Percentiles rank a stretch among this genome's conserved stretches.
phyloP scores from a whole-genome alignment of 2,329 filamentous ascomycete species.

The Nigrospora osmanthi region DNA sequence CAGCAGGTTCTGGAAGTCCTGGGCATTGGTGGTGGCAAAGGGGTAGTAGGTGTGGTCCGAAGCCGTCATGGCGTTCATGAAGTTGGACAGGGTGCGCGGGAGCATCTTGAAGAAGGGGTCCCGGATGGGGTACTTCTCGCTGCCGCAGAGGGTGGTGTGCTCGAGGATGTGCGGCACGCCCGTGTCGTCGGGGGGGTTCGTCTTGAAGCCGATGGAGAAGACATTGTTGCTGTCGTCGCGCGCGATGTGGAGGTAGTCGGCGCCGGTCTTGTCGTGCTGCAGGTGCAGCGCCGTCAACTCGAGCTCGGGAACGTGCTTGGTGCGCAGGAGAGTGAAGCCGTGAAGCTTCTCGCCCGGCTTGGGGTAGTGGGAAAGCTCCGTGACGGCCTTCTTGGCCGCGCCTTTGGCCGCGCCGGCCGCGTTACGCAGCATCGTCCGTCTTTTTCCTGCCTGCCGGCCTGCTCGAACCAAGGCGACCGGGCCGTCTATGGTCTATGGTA shows the following conservation, averaged over 20 bases:
- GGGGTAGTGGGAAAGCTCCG: constrained; percentile 68
- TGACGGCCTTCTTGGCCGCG: constrained; percentile 56
- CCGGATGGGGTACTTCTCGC: constrained; percentile 94
- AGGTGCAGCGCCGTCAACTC: constrained; percentile 87
- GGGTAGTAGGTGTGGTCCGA: constrained; percentile 96
- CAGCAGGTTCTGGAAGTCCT: constrained; percentile 94
- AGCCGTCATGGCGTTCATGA: constrained; percentile 98
- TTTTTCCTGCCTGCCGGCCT: neutral
- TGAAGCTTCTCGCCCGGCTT: constrained; percentile 79
- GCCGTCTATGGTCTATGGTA: too few relatives aligned
- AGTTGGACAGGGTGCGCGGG: constrained; percentile 94
- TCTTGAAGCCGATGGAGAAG: constrained; percentile 98
- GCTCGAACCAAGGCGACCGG: too few relatives aligned
- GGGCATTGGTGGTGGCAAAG: constrained; percentile 91
- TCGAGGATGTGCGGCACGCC: constrained; percentile 96
- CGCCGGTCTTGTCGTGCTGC: constrained; percentile 89
- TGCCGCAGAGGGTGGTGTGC: constrained; percentile 94
- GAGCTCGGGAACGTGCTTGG: constrained; percentile 89
- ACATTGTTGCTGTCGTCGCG: constrained; percentile 98
- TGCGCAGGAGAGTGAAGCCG: constrained; percentile 83
- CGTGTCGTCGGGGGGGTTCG: constrained; percentile 92
- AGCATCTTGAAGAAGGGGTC: constrained; percentile 99
- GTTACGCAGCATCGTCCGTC: constrained; percentile 24
- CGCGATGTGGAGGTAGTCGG: constrained; percentile 92
- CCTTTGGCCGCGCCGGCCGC: constrained; percentile 40